Evolutionary conservation across 1,139 yeast genomes (phyloP), one percentile per base, ranked within the genome.

Genomic region (Pichia cactophila): DNA sequence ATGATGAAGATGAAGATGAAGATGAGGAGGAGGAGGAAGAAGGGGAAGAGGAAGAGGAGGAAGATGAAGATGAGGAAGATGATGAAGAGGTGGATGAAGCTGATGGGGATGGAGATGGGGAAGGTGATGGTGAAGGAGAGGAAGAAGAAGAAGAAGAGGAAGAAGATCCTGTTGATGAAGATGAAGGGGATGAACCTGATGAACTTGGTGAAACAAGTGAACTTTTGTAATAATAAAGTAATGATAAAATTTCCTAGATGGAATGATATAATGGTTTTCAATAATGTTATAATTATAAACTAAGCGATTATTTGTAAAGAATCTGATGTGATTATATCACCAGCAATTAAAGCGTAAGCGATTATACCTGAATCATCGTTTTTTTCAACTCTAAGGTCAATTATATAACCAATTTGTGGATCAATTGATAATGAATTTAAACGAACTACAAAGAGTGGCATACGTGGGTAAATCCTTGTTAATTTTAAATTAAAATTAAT

Each of bases 21-120:
- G 46, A 33, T 3, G 33, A 31, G 7, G 37, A 42, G 14, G 44
- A 40, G 35, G 43, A 33, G 0, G 42, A 37, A 11, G 43, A 33
- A 14, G 43, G 26, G 2, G 45, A 39, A 11, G 45, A 44, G 3
- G 31, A 42, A 3, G 43, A 46, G 2, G 46, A 43, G 5, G 43
- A 42, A n/a, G 41, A 36, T 11, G 36, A 42, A 11, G 41, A 44
- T 7, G 47, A 46, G 1, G 46, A 43, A 5, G 43, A 42, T 9
- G 41, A 36, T 11, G 36, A 42, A 11, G 41, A 44, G 7, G 47
- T 40, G 1, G 44, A 35, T 5, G 40, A 43, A 6, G 45, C 33
- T 4, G 46, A 45, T 2, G 46, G 33, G 2, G 48, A 42, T 11
- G 51, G 38, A 7, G 35, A 12, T 11, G 35, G 11, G n/a, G 35